These are phyloP conservation scores for Trametes maxima DNA, from an alignment of 768 basidiomycete species.

Conservation along the genomic window DNA sequence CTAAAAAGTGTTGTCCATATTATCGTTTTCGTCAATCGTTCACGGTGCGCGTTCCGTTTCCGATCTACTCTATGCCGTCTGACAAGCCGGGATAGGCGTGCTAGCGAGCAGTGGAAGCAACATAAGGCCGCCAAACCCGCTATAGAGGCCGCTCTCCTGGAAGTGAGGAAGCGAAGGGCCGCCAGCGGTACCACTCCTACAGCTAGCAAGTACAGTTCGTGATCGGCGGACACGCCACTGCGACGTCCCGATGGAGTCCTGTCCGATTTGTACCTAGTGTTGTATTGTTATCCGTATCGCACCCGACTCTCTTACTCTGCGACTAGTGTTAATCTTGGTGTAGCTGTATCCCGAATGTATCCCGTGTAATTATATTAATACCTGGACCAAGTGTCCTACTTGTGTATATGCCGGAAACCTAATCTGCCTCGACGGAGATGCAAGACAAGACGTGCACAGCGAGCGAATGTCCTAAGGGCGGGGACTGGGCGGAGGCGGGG, in stretches of 20 bases:
- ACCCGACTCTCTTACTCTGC: not conserved
- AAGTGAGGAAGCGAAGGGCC: constrained; percentile 51
- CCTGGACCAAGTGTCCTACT: not conserved
- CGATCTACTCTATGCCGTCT: not conserved
- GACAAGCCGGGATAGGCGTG: constrained; percentile 46
- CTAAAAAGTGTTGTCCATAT: constrained; percentile 60
- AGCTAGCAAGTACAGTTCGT: not conserved
- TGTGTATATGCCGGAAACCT: constrained; percentile 2
- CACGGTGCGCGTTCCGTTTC: constrained; percentile 50
- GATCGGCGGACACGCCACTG: not conserved
- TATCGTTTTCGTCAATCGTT: constrained; percentile 65
- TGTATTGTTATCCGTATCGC: constrained; percentile 11
- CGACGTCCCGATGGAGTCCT: not conserved
- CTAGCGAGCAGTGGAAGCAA: constrained; percentile 64
- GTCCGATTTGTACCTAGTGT: not conserved
- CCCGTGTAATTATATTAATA: constrained; percentile 4
- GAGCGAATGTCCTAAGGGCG: not conserved
- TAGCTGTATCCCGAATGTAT: constrained; percentile 13
- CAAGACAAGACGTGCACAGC: not conserved
- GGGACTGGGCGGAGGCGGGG: constrained; percentile 4
- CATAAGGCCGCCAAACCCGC: constrained; percentile 62
- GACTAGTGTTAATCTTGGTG: constrained; percentile 7
- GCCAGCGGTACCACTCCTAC: not conserved
- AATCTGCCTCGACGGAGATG: not conserved
- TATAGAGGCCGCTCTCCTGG: constrained; percentile 66